Evolutionary conservation across 129 eudicot genomes (phyloP).

Genomic region (Flaveria robusta): DNA sequence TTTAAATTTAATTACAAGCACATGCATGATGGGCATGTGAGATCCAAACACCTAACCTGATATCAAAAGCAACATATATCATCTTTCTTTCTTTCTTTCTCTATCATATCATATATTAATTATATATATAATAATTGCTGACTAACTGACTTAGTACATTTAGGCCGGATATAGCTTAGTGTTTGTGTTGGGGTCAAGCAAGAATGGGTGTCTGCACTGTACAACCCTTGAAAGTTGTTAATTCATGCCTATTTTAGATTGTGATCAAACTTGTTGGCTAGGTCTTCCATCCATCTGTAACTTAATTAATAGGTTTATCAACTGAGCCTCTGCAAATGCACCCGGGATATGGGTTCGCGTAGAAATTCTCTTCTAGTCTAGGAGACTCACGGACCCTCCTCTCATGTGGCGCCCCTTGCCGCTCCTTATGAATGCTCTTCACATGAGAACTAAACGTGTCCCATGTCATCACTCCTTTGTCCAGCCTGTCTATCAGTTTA

Average conservation of each 20-base stretch:
- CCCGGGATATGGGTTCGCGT: slow-evolving; percentile 90
- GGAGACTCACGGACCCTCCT: slow-evolving; percentile 63
- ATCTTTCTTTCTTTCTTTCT: neutral
- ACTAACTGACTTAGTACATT: too few species aligned
- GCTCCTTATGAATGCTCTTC: slow-evolving; percentile 50
- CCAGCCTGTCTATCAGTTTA: slow-evolving; percentile 62
- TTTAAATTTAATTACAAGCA: too few species aligned
- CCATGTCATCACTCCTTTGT: slow-evolving; percentile 64
- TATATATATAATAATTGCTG: neutral
- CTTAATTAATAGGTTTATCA: neutral
- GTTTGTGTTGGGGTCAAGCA: neutral
- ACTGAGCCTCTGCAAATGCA: slow-evolving; percentile 44
- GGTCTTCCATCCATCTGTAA: neutral
- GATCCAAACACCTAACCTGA: neutral
- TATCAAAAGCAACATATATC: neutral
- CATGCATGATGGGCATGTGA: too few species aligned
- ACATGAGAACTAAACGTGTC: slow-evolving; percentile 58
- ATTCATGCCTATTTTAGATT: neutral
- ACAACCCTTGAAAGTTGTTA: neutral
- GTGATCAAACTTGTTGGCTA: neutral
- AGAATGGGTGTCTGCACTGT: neutral
- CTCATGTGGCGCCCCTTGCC: slow-evolving; percentile 68
- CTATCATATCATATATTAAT: neutral
- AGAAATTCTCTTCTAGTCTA: slow-evolving; percentile 74
- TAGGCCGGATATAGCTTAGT: neutral